These are phyloP conservation scores for Cyphellophora attinorum DNA, from an alignment of 2,329 filamentous ascomycete genomes.

Conservation along the genomic window DNA sequence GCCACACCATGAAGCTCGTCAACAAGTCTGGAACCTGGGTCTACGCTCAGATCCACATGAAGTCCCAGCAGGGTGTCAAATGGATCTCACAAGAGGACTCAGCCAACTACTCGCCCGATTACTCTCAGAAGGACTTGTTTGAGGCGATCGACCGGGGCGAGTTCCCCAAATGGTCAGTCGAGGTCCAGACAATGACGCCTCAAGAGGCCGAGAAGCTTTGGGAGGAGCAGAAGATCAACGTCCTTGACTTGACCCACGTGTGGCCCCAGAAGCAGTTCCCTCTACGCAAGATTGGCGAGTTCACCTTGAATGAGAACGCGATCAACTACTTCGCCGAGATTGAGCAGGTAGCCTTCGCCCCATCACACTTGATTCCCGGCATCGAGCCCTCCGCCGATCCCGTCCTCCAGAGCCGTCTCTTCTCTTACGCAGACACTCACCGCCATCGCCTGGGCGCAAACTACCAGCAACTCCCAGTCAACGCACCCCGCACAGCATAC, in stretches of 20 bases:
- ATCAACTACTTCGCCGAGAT: conserved; percentile 57
- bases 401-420: conserved; percentile 59
- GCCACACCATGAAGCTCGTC: conserved; percentile 44
- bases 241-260: conserved; percentile 45
- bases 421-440: conserved; percentile 62
- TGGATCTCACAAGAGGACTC: conserved; percentile 45
- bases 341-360: conserved; percentile 61
- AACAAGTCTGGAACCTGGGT: conserved; percentile 46
- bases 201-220: conserved; percentile 58
- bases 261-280: conserved; percentile 46
- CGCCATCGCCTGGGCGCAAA: conserved; percentile 55
- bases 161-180: conserved; percentile 42
- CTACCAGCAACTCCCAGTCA: conserved; percentile 56
- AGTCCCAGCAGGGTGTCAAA: conserved; percentile 41
- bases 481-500: conserved; percentile 40
- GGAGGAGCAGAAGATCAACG: conserved; percentile 50
- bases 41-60: conserved; percentile 44
- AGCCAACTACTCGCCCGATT: conserved; percentile 40
- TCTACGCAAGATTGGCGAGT: conserved; percentile 43
- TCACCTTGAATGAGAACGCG: conserved; percentile 45
- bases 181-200: conserved; percentile 42
- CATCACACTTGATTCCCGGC: conserved; percentile 56
- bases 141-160: conserved; percentile 44
- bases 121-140: conserved; percentile 44
- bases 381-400: conserved; percentile 62